Evolutionary conservation across 192 early-diverging fungal genomes (phyloP).

Genomic region (Backusella macrospora): DNA sequence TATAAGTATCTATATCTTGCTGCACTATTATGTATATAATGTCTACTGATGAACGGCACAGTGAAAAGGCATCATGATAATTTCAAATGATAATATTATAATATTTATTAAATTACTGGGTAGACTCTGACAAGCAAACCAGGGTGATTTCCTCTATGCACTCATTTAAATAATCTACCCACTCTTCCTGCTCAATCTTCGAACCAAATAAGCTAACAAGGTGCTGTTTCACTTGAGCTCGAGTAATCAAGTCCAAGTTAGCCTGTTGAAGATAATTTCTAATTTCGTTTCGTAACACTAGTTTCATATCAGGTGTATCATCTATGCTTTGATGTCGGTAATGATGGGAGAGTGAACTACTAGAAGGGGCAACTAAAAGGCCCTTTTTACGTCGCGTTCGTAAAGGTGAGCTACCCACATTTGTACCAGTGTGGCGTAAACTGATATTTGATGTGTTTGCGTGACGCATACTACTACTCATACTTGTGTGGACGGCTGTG

Average conservation of each 20-base stretch:
- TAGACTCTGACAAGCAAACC: constrained; percentile 2
- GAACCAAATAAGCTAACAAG: constrained; percentile 29
- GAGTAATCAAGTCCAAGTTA: constrained; percentile 36
- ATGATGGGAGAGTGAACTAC: neutral
- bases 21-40: too few relatives aligned
- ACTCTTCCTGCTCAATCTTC: constrained; percentile 20
- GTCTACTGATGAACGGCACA: too few relatives aligned
- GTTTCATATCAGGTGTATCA: neutral
- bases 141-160: constrained; percentile 39
- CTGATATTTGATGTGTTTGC: constrained; percentile 5
- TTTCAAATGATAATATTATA: too few relatives aligned
- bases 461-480: constrained; percentile 1
- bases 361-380: neutral
- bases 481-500: neutral
- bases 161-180: constrained; percentile 25
- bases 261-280: constrained; percentile 29
- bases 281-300: constrained; percentile 22
- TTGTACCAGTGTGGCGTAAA: neutral
- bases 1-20: too few relatives aligned
- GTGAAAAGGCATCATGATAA: too few relatives aligned
- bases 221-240: constrained; percentile 41
- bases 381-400: constrained; percentile 4
- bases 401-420: neutral
- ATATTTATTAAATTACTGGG: neutral
- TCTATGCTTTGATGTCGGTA: constrained; percentile 2